Evolutionary conservation across 331 rosid genomes (phyloP).

Genomic region (Quercus tomentella): DNA sequence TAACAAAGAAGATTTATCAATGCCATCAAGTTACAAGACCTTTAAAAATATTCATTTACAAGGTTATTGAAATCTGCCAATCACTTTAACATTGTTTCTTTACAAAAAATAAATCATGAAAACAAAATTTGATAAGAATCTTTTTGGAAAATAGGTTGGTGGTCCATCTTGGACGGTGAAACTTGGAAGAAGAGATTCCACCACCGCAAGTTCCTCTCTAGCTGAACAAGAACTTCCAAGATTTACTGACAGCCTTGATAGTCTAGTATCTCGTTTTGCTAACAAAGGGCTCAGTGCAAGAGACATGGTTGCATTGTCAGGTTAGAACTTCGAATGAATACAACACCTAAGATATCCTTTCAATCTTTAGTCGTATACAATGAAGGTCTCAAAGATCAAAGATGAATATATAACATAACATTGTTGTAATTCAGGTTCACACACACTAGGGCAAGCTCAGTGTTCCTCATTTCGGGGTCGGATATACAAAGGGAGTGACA

Average conservation of each 20-base stretch:
- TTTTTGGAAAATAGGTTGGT: background rate
- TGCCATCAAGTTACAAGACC: background rate
- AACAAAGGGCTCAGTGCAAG: conserved; percentile 12
- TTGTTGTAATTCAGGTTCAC: background rate
- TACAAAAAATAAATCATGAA: too few species aligned
- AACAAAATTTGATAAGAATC: background rate
- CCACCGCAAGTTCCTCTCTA: background rate
- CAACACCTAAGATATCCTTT: background rate
- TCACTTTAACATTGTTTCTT: too few species aligned
- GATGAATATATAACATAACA: background rate
- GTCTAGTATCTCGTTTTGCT: conserved; percentile 9
- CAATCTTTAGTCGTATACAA: too few species aligned
- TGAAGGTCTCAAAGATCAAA: too few species aligned
- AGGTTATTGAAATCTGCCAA: too few species aligned
- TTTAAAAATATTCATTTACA: too few species aligned
- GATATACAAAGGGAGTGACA: conserved; percentile 20
- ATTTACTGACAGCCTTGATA: conserved; percentile 9
- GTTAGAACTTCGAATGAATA: background rate
- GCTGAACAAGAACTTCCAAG: background rate
- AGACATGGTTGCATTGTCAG: conserved; percentile 36
- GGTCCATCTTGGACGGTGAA: conserved; percentile 1
- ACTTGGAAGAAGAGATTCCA: conserved; percentile 1
- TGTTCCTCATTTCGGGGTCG: conserved; percentile 19
- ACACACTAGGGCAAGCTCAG: conserved; percentile 24
- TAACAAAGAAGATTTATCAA: conserved; percentile 18